phyloP scores from a whole-genome alignment of 1,284 basidiomycete genomes.

The Phlebopus sp. region DNA sequence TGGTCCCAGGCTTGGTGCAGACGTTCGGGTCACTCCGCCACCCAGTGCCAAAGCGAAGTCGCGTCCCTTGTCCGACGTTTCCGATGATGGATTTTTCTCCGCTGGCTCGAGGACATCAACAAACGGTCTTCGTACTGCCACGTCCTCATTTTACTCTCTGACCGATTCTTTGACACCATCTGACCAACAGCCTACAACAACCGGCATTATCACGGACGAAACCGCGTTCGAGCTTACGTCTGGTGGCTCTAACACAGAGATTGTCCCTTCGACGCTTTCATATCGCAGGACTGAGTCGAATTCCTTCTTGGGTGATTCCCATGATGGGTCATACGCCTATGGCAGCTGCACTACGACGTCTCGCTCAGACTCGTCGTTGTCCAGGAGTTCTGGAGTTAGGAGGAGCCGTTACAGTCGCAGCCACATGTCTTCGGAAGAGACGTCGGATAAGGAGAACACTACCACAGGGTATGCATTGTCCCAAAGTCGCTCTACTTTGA shows the following conservation, averaged over 20 bases:
- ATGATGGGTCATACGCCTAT: slow-evolving; percentile 38
- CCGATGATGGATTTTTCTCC: slow-evolving; percentile 61
- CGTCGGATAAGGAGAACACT: slow-evolving; percentile 58
- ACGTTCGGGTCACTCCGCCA: slow-evolving; percentile 61
- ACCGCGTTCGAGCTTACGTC: slow-evolving; percentile 39
- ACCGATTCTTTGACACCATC: slow-evolving; percentile 28
- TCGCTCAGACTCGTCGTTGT: slow-evolving; percentile 40
- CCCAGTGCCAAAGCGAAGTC: slow-evolving; percentile 47
- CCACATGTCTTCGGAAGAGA: slow-evolving; percentile 33
- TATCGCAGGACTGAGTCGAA: slow-evolving; percentile 52
- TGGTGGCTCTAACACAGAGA: slow-evolving; percentile 41
- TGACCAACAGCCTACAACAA: slow-evolving; percentile 29
- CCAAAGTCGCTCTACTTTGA: slow-evolving; percentile 33
- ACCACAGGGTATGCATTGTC: slow-evolving; percentile 27
- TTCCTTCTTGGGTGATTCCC: slow-evolving; percentile 58
- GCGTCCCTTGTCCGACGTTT: slow-evolving; percentile 39
- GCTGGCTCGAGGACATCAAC: slow-evolving; percentile 40
- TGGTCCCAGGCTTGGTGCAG: slow-evolving; percentile 45
- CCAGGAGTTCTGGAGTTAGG: slow-evolving; percentile 57
- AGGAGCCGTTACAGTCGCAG: slow-evolving; percentile 45
- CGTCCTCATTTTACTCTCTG: slow-evolving; percentile 36
- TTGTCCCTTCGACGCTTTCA: slow-evolving; percentile 53
- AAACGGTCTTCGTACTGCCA: slow-evolving; percentile 29
- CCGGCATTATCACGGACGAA: slow-evolving; percentile 35
- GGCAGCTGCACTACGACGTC: slow-evolving; percentile 31